A percentile compares a stretch with the other conserved stretches of the same genome.
Evolutionary conservation across 179 eudicot genomes (phyloP).

Genomic region (Silene vulgaris): DNA sequence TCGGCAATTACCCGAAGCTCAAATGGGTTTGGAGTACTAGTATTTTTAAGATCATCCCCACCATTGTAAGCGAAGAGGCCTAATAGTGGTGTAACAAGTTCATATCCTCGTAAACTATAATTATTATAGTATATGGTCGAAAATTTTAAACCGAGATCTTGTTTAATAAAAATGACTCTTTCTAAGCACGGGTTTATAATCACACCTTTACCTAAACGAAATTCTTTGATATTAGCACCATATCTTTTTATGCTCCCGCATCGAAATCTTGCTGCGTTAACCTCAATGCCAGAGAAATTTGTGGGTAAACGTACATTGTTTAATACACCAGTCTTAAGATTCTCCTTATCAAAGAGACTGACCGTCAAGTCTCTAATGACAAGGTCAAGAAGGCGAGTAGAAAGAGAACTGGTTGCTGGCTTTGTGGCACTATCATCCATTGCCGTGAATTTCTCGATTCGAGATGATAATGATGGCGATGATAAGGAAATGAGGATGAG

Average conservation of each 20-base stretch:
- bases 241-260: conserved; percentile 81
- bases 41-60: conserved; percentile 38
- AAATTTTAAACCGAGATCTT: conserved; percentile 54
- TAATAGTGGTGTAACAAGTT: conserved; percentile 64
- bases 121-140: conserved; percentile 49
- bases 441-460: conserved; percentile 12
- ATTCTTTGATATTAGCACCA: conserved; percentile 64
- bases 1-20: conserved; percentile 51
- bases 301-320: conserved; percentile 46
- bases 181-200: conserved; percentile 64
- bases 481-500: conserved; percentile 17
- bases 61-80: conserved; percentile 74
- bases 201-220: conserved; percentile 42
- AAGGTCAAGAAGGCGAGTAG: conserved; percentile 66
- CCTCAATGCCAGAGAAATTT: conserved; percentile 61
- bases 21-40: conserved; percentile 37
- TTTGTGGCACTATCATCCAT: conserved; percentile 25
- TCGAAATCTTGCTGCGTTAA: conserved; percentile 45
- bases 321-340: conserved; percentile 50
- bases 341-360: conserved; percentile 28
- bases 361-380: conserved; percentile 69
- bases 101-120: conserved; percentile 55
- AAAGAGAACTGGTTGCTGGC: conserved; percentile 20
- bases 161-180: conserved; percentile 58
- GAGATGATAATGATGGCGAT: conserved; percentile 26